Evolutionary conservation across 345 rosid genomes (phyloP), one percentile per base, ranked within the genome.

Genomic region (Erucastrum elatum): DNA sequence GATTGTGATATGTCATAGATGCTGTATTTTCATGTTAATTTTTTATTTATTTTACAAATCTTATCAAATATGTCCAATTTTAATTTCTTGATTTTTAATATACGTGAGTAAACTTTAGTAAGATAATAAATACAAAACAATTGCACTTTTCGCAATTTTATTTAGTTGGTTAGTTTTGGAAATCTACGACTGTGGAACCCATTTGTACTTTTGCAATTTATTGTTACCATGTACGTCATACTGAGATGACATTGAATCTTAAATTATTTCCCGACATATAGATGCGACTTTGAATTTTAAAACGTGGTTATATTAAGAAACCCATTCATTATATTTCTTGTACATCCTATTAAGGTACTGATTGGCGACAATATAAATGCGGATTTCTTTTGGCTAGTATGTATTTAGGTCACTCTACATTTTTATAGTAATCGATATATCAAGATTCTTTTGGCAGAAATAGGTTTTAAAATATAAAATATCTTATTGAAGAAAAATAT

Each of bases 141-240:
- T 64, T 49, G n/a, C 15, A 35, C 2, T 39, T 39, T 39, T 39
- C 3, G 44, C 44, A 44, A 12, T 12, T 44, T 44, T 11, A 44
- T 13, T 27, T 26, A 39, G 59, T 39, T 39, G 9, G 11, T 39
- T 39, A 39, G 39, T 9, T 39, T 44, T 11, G 51, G 51, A 11
- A 39, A 44, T 12, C 51, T 44, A 46, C 53, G 53, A 1, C 4
- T 46, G 53, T 46, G 53, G 53, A 66, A 68, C 51, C 74, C 74
- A 68, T 44, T 68, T 60, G 74, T 68, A 68, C 74, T 44, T 76
- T 68, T 76, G 68, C 37, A 44, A 68, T 76, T 76, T 12, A 66
- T 26, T 17, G 71, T 66, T 34, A 56, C 46, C n/a, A 56, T 27
- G 55, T 15, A 15, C 41, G 27, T 66, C 31, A 21, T 10, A n/a